phyloP scores from a whole-genome alignment of 495 filamentous ascomycete genomes.

The Jackrogersella minutella region DNA sequence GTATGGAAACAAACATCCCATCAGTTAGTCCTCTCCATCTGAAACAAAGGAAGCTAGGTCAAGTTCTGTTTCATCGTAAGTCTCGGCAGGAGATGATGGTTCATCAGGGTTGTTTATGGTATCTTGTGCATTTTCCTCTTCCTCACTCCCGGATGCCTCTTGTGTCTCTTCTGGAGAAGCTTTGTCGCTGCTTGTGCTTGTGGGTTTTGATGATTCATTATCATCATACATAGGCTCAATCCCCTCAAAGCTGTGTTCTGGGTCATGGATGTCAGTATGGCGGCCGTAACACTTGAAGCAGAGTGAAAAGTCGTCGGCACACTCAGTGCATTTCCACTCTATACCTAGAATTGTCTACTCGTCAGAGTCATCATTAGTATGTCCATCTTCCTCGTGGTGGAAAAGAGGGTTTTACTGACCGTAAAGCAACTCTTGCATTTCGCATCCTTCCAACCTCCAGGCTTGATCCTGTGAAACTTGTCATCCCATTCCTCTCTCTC shows the following conservation, averaged over 20 bases:
- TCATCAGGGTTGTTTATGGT: too few relatives aligned
- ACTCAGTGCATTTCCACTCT: conserved; percentile 5
- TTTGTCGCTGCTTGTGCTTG: too few relatives aligned
- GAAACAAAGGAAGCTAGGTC: too few relatives aligned
- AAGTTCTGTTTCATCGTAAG: too few relatives aligned
- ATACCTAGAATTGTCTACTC: neutral
- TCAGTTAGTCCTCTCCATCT: too few relatives aligned
- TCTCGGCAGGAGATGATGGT: too few relatives aligned
- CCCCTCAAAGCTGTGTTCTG: neutral
- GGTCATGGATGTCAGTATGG: neutral
- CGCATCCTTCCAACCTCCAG: neutral
- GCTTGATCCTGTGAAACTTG: neutral
- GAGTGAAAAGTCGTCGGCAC: neutral
- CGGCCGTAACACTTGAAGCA: conserved; percentile 3
- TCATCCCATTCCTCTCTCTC: neutral
- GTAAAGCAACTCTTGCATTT: neutral
- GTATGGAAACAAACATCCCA: too few relatives aligned
- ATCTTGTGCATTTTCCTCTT: too few relatives aligned
- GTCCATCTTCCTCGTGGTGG: neutral
- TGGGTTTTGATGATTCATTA: too few relatives aligned
- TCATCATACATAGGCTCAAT: neutral
- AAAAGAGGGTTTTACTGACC: neutral
- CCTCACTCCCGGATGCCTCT: too few relatives aligned
- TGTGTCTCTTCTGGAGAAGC: too few relatives aligned
- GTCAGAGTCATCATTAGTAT: neutral